Evolutionary conservation across 2,329 filamentous ascomycete genomes (phyloP), one percentile per base, ranked within the genome.

Genomic region (Colletotrichum brevisporum): DNA sequence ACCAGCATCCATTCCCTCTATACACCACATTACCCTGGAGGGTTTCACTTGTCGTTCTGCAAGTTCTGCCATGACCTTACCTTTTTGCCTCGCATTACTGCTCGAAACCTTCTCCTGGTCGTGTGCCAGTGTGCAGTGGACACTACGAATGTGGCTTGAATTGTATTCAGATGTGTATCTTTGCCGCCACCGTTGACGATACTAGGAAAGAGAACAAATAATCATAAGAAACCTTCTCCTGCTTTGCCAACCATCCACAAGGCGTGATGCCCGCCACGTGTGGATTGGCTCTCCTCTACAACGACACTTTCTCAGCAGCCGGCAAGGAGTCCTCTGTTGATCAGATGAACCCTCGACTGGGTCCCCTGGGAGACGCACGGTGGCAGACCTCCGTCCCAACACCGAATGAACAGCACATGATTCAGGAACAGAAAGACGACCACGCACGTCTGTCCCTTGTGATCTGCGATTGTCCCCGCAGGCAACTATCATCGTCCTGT

Each of bases 341-440:
- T 67, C 52, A 41, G 59, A 67, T 9, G 52, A 67, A 64, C 64
- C 10, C 52, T 48, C 18, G 21, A 24, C 45, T 48, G 41, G n/a
- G 5, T 45, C 24, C 21, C 47, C 24, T 24, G 24, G n/a, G 6
- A 45, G 15, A 8, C 9, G 43, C 24, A 53, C 52, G 12, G 50
- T 41, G 57, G 15, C 50, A 21, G n/a, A 36, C 41, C 27, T 24
- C 24, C 59, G 21, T 24, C 31, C n/a, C 24, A 12, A 10, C 21
- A 27, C 27, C 12, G 18, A 26, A 24, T 27, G 27, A 31, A 50
- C 26, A 6, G 24, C 41, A 21, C 60, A 41, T 48, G 60, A 64
- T 53, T 64, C 60, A 27, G 47, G 27, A 31, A 13, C 26, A 50
- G 4, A 26, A 41, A 24, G n/a, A 64, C 15, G 21, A 31, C 27